Evolutionary conservation across 805 yeast species (phyloP), one percentile per base, ranked within the genome.

Genomic region (Candida jianshihensis): DNA sequence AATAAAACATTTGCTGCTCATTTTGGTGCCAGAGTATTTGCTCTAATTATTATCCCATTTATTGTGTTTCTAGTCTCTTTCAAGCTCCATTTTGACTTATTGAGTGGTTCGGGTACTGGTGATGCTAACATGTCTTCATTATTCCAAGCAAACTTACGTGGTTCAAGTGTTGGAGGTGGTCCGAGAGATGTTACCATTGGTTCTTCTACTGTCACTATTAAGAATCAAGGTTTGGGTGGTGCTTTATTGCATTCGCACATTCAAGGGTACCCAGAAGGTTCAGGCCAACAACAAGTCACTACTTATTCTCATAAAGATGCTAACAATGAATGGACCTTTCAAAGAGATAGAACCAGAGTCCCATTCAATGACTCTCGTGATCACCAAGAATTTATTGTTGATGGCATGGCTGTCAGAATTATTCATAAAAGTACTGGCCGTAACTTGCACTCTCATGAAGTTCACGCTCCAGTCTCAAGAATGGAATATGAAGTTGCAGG

Each of bases 61-160:
- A 35, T 63, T 6, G 75, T 84, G 15, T 84, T 82, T 56, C 53
- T 82, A 56, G 48, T 77, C 33, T 71, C 75, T 35, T 84, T 84
- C 69, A 83, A 81, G 52, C 63, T 82, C 36, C 95, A 84, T 59
- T 84, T 84, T 49, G 86, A 75, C 40, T 63, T 84, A 37, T 68
- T 84, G 44, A 75, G 74, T 48, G 81, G 78, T 43, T 70, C 86
- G 16, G 95, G 95, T 49, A 68, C 87, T n/a, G 94, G 94, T 46
- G 84, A 78, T 56, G 79, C 82, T 26, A 73, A 71, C 47, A 82
- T 83, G 84, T 78, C 87, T 10, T 80, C 90, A 1, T 63, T 84
- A 46, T 83, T 83, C 68, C 94, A 84, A 62, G 90, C 92, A 31
- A 77, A 78, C 54, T 70, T 84, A 56, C 60, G 61, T 13, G 86